Evolutionary conservation across 2,329 filamentous ascomycete genomes (phyloP), one percentile per base, ranked within the genome.

Genomic region (Fusarium sp.): DNA sequence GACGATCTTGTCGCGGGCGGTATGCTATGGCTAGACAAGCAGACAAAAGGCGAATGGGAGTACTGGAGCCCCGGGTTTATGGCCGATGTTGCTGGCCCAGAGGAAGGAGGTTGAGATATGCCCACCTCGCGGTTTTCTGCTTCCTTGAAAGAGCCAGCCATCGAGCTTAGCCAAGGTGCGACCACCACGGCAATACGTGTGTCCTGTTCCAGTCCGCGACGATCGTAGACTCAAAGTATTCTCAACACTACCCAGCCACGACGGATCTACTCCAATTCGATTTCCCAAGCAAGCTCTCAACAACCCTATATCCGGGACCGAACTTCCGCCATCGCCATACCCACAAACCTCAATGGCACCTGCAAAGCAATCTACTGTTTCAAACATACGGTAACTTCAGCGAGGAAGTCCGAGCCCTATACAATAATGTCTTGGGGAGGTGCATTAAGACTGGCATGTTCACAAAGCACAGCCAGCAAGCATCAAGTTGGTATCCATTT

Each of bases 21-120:
- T 52, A 87, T 99, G 83, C 88, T 99, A 15, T 99, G 96, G 96
- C 89, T 98, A 7, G 96, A 99, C 79, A 89, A 88, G 70, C 94
- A 97, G 80, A 89, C 82, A 11, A 84, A 87, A 10, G 78, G 77
- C 19, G 95, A 98, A 81, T 94, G 90, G 79, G 94, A 98, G 79
- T 99, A 97, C 74, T 99, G 96, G 96, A 92, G 89, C 61, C 92
- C 92, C 1, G 89, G 90, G 0, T 92, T 92, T 64, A 92, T 94
- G 83, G 77, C 83, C 4, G 83, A 83, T 40, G 72, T 76, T 17
- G 78, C 77, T 45, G 50, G 22, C 20, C 52, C 32, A 20, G 63
- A 56, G 48, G 65, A 71, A 43, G 58, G 53, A 30, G 58, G 41
- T 32, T 74, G 72, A 74, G 13, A n/a, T 19, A 19, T 8, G 3